Conservation (phyloP, 2,329 filamentous ascomycete genomes). For the Monilinia aucupariae region DNA sequence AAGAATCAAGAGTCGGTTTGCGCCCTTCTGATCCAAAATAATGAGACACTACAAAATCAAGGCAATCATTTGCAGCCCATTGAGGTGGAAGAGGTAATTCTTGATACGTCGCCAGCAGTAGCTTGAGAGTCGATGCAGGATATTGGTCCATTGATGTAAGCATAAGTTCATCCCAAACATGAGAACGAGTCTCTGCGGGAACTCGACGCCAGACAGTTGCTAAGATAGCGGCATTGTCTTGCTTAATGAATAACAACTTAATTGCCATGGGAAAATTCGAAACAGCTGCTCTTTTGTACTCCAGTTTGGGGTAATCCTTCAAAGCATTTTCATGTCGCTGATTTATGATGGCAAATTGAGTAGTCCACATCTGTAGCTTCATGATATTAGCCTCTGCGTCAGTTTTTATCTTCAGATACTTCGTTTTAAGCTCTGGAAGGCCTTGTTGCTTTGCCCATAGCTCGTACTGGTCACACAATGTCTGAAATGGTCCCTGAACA, state of each 20-base stretch:
- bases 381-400: background rate
- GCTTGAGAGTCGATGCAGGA: slow-evolving; percentile 15
- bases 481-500: background rate
- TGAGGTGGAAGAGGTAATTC: slow-evolving; percentile 8
- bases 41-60: slow-evolving; percentile 13
- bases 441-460: slow-evolving; percentile 3
- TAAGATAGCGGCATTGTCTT: slow-evolving; percentile 10
- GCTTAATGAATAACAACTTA: slow-evolving; percentile 13
- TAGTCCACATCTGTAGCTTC: slow-evolving; percentile 8
- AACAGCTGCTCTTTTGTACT: background rate
- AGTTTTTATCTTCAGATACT: background rate
- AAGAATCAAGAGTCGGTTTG: background rate
- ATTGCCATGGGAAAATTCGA: slow-evolving; percentile 6
- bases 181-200: slow-evolving; percentile 5
- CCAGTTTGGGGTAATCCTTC: slow-evolving; percentile 1
- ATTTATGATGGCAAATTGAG: slow-evolving; percentile 6
- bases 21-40: slow-evolving; percentile 10
- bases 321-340: slow-evolving; percentile 10
- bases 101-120: slow-evolving; percentile 14
- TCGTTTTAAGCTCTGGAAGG: slow-evolving; percentile 6
- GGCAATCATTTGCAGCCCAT: slow-evolving; percentile 14
- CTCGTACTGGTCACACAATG: slow-evolving; percentile 5
- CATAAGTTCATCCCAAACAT: slow-evolving; percentile 17
- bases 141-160: slow-evolving; percentile 12
- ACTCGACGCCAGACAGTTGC: slow-evolving; percentile 13